phyloP scores from a whole-genome alignment of 306 rosid genomes.

The Begonia masoniana region DNA sequence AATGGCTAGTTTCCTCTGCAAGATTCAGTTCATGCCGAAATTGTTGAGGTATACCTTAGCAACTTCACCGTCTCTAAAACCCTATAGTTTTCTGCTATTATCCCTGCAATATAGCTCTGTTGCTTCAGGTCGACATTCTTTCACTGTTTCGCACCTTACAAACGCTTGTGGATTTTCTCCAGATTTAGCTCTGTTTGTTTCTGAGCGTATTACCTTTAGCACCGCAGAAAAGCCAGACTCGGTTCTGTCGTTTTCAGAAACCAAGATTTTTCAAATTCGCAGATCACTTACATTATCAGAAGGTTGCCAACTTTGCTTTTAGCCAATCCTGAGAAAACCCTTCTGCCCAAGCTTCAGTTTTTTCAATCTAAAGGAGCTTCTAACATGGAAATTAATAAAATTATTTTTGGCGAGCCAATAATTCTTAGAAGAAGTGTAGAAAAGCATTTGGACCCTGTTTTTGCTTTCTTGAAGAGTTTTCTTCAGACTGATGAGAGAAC shows the following conservation, averaged over 20 bases:
- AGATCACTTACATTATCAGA: slow-evolving; percentile 6
- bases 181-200: slow-evolving; percentile 4
- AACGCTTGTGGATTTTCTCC: slow-evolving; percentile 20
- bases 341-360: slow-evolving; percentile 29
- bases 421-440: slow-evolving; percentile 8
- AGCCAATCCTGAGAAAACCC: slow-evolving; percentile 12
- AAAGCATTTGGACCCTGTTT: slow-evolving; percentile 13
- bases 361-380: slow-evolving; percentile 23
- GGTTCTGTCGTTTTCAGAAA: slow-evolving; percentile 13
- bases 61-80: slow-evolving; percentile 3
- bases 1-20: slow-evolving; percentile 1
- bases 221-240: slow-evolving; percentile 7
- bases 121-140: slow-evolving; percentile 1
- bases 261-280: slow-evolving; percentile 11
- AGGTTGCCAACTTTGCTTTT: slow-evolving; percentile 2
- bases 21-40: not conserved
- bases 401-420: not conserved
- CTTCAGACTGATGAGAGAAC: slow-evolving; percentile 13
- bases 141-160: slow-evolving; percentile 13
- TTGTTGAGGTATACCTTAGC: not conserved
- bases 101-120: not conserved
- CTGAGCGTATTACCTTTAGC: slow-evolving; percentile 7
- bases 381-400: slow-evolving; percentile 4
- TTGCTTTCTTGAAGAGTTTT: slow-evolving; percentile 13
- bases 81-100: not conserved